phyloP scores from a whole-genome alignment of 805 yeast species.

The Candida sakaeoensis region DNA sequence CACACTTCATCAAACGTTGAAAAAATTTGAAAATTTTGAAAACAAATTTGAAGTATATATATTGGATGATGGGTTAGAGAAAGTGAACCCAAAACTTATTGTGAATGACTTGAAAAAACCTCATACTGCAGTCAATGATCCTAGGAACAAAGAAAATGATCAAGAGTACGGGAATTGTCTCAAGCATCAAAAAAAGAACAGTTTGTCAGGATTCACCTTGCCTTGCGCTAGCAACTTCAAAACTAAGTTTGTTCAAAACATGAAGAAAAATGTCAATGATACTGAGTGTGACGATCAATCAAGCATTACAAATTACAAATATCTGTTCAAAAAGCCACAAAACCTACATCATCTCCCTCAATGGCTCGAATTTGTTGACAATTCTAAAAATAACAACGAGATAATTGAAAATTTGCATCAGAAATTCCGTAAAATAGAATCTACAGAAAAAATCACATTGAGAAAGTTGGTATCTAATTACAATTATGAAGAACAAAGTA shows the following conservation, averaged over 20 bases:
- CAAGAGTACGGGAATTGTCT: not conserved
- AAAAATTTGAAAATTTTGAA: constrained; percentile 14
- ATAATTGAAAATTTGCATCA: constrained; percentile 22
- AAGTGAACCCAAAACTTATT: not conserved
- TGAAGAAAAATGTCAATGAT: constrained; percentile 25
- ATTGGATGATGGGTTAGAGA: constrained; percentile 26
- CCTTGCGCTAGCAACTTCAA: constrained; percentile 38
- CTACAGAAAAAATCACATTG: constrained; percentile 31
- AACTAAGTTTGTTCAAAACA: constrained; percentile 31
- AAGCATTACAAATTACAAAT: constrained; percentile 9
- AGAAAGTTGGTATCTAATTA: constrained; percentile 22
- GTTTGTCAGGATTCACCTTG: constrained; percentile 38
- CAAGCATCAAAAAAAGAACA: constrained; percentile 3
- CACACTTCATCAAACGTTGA: constrained; percentile 29
- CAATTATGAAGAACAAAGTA: not conserved
- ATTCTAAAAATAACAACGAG: constrained; percentile 14
- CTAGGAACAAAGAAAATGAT: not conserved
- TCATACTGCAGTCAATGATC: not conserved
- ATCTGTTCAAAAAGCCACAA: constrained; percentile 22
- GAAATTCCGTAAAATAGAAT: constrained; percentile 37
- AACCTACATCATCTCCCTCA: constrained; percentile 21
- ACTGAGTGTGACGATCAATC: not conserved
- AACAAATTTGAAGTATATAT: constrained; percentile 18
- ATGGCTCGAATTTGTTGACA: constrained; percentile 28
- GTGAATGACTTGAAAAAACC: not conserved